These are phyloP conservation scores for Boletus rex-veris DNA, from an alignment of 768 basidiomycete species.

Conservation along the genomic window DNA sequence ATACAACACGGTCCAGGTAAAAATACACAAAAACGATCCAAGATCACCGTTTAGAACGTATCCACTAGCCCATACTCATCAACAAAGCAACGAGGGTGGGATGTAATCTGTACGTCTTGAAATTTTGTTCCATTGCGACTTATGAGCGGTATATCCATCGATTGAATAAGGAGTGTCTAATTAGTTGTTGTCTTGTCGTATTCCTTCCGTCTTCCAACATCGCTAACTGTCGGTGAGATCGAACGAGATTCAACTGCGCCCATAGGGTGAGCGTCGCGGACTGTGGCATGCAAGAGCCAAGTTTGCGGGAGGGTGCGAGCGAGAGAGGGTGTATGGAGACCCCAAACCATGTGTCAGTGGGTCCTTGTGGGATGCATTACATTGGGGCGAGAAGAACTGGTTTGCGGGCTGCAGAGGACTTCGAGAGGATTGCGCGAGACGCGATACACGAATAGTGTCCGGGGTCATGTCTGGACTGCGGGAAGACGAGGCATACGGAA, in stretches of 20 bases:
- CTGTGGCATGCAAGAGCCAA: slow-evolving; percentile 12
- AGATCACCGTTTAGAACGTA: slow-evolving; percentile 3
- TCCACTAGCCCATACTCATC: slow-evolving; percentile 1
- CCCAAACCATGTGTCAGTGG: slow-evolving; percentile 2
- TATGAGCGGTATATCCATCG: slow-evolving; percentile 15
- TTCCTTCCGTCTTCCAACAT: neutral
- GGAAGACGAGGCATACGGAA: slow-evolving; percentile 34
- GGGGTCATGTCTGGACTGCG: slow-evolving; percentile 33
- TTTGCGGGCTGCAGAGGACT: slow-evolving; percentile 27
- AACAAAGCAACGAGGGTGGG: slow-evolving; percentile 13
- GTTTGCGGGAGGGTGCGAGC: slow-evolving; percentile 7
- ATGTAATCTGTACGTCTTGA: slow-evolving; percentile 10
- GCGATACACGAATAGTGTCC: slow-evolving; percentile 41
- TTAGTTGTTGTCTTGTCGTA: slow-evolving; percentile 9
- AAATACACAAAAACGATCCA: slow-evolving; percentile 19
- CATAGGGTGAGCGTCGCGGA: slow-evolving; percentile 9
- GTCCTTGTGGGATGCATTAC: slow-evolving; percentile 8
- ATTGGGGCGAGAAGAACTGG: slow-evolving; percentile 17
- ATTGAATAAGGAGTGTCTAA: slow-evolving; percentile 16
- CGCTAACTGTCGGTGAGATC: neutral
- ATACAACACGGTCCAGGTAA: slow-evolving; percentile 20
- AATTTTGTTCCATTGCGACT: slow-evolving; percentile 7
- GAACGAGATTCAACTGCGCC: slow-evolving; percentile 3
- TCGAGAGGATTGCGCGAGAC: slow-evolving; percentile 15
- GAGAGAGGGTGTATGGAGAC: slow-evolving; percentile 2